A percentile compares a stretch with the other conserved stretches of the same genome.
Evolutionary conservation across 2,329 filamentous ascomycete genomes (phyloP).

Genomic region (Aspergillus nomiae): DNA sequence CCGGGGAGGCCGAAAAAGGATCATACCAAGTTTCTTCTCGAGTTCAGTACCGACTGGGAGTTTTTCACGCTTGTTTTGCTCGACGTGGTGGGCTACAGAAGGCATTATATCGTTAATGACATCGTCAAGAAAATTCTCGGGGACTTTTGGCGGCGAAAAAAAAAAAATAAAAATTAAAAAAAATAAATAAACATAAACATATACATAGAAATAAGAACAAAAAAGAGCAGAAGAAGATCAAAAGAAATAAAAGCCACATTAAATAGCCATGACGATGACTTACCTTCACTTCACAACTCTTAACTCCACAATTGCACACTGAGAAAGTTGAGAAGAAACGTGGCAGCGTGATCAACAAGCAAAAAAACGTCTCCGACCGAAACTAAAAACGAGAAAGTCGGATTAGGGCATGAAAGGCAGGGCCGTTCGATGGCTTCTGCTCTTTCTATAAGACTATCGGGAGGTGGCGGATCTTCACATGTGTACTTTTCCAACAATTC

Average conservation of each 20-base stretch:
- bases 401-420: neutral
- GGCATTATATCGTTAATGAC: neutral
- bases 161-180: neutral
- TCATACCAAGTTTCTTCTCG: neutral
- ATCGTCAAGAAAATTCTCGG: neutral
- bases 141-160: neutral
- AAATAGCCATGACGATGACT: neutral
- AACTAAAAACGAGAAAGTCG: constrained; percentile 1
- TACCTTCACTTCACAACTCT: neutral
- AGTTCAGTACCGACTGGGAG: neutral
- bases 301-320: neutral
- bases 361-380: constrained; percentile 1
- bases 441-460: constrained; percentile 10
- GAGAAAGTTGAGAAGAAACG: neutral
- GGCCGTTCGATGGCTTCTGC: neutral
- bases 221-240: neutral
- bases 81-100: neutral
- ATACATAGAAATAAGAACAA: too few relatives aligned
- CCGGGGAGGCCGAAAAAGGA: neutral
- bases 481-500: constrained; percentile 1
- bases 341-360: neutral
- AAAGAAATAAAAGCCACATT: neutral
- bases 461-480: constrained; percentile 15
- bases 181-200: neutral
- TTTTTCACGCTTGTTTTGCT: neutral